A percentile compares a stretch with the other conserved stretches of the same genome.
These are phyloP conservation scores for Citrullus amarus DNA, from an alignment of 306 rosid species.

Conservation along the genomic window DNA sequence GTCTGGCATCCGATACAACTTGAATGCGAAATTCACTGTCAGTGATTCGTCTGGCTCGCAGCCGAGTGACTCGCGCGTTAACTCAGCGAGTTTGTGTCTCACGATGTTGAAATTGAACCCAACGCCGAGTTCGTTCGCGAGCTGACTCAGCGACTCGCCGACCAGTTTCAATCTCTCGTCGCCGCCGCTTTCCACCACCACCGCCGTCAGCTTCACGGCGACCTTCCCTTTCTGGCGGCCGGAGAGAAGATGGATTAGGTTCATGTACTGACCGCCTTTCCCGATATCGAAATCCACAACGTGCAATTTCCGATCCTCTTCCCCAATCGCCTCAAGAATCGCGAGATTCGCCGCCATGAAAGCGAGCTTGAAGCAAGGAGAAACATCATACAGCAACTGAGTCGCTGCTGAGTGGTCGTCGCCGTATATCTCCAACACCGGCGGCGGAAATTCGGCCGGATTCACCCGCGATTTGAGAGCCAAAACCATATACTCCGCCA, in stretches of 20 bases:
- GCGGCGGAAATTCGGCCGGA: constrained; percentile 34
- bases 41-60: constrained; percentile 44
- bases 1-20: constrained; percentile 52
- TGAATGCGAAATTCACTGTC: constrained; percentile 70
- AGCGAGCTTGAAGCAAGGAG: constrained; percentile 43
- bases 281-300: constrained; percentile 84
- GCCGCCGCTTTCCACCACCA: constrained; percentile 19
- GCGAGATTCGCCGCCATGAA: constrained; percentile 68
- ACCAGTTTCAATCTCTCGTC: constrained; percentile 32
- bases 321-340: constrained; percentile 46
- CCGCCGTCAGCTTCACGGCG: constrained; percentile 39
- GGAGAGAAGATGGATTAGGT: constrained; percentile 36
- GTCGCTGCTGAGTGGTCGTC: constrained; percentile 58
- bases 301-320: constrained; percentile 40
- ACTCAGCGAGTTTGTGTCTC: constrained; percentile 34
- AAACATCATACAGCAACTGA: constrained; percentile 40
- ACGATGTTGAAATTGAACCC: constrained; percentile 23
- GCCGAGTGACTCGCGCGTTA: constrained; percentile 65
- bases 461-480: constrained; percentile 53
- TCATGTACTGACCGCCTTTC: constrained; percentile 42
- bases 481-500: constrained; percentile 32
- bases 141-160: constrained; percentile 19
- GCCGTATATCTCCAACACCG: constrained; percentile 30
- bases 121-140: constrained; percentile 25
- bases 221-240: constrained; percentile 20